phyloP scores from a whole-genome alignment of 768 basidiomycete species.

The Favolaschia claudopus region DNA sequence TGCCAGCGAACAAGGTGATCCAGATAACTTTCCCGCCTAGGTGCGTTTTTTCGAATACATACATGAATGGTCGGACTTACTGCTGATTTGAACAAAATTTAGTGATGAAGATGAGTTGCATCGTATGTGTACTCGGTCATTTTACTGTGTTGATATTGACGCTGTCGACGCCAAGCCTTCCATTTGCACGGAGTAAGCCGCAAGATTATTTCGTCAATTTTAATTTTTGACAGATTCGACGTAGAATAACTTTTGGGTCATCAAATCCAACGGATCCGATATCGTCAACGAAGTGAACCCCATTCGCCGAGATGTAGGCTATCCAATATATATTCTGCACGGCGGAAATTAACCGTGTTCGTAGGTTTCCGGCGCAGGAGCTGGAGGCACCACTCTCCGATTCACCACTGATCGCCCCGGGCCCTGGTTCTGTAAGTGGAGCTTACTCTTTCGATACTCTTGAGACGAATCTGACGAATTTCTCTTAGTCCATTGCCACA shows the following conservation, averaged over 20 bases:
- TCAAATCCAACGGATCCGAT: conserved; percentile 44
- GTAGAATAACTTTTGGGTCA: conserved; percentile 51
- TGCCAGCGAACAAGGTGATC: conserved; percentile 46
- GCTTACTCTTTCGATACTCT: no score
- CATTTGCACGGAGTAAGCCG: conserved; percentile 38
- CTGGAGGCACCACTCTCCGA: conserved; percentile 45
- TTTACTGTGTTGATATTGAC: background rate
- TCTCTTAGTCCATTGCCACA: no score
- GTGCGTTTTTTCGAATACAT: conserved; percentile 13
- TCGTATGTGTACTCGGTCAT: conserved; percentile 20
- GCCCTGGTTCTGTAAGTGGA: conserved; percentile 35
- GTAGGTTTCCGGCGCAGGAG: conserved; percentile 30
- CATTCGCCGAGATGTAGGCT: conserved; percentile 38
- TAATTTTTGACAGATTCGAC: no score
- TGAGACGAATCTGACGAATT: no score
- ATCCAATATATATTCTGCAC: no score
- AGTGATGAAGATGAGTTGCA: conserved; percentile 37
- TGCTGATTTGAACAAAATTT: background rate
- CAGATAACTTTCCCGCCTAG: conserved; percentile 46
- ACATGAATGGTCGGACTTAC: no score
- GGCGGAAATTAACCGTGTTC: no score
- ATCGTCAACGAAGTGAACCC: conserved; percentile 56
- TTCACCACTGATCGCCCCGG: conserved; percentile 67
- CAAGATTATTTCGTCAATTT: no score
- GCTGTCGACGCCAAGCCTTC: conserved; percentile 27